Conservation (phyloP, 345 rosid genomes). For the Ailanthus altissimus region DNA sequence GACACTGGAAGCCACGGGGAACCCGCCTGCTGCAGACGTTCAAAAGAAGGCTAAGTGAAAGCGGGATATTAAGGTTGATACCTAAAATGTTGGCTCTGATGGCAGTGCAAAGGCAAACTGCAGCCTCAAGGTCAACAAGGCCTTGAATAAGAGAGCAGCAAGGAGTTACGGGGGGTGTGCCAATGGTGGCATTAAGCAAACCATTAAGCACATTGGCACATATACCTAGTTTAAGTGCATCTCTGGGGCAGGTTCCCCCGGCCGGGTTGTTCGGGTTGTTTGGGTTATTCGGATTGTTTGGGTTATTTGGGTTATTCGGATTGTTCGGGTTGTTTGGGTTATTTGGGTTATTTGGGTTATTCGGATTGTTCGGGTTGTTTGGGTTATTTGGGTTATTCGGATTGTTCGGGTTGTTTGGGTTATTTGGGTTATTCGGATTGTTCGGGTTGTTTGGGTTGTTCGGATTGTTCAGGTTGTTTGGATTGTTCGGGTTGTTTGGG, state of each 20-base stretch:
- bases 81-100: conserved; percentile 52
- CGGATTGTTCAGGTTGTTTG: too few species aligned
- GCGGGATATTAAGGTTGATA: conserved; percentile 40
- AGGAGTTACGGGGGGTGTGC: conserved; percentile 42
- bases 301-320: too few species aligned
- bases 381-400: conserved; percentile 40
- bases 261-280: too few species aligned
- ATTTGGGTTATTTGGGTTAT: too few species aligned
- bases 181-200: conserved; percentile 40
- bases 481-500: too few species aligned
- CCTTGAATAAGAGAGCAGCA: conserved; percentile 47
- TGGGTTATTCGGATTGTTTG: too few species aligned
- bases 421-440: too few species aligned
- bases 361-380: conserved; percentile 34
- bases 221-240: conserved; percentile 47
- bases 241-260: conserved; percentile 42
- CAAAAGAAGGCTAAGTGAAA: conserved; percentile 47
- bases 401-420: too few species aligned
- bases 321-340: too few species aligned
- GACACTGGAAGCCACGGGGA: conserved; percentile 46
- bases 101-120: conserved; percentile 60
- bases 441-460: background rate
- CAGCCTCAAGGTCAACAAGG: conserved; percentile 54
- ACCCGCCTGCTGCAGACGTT: conserved; percentile 39
- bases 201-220: conserved; percentile 43